A percentile compares a stretch with the other conserved stretches of the same genome.
phyloP scores from a whole-genome alignment of 768 basidiomycete genomes.

The Lactarius sanguifluus region DNA sequence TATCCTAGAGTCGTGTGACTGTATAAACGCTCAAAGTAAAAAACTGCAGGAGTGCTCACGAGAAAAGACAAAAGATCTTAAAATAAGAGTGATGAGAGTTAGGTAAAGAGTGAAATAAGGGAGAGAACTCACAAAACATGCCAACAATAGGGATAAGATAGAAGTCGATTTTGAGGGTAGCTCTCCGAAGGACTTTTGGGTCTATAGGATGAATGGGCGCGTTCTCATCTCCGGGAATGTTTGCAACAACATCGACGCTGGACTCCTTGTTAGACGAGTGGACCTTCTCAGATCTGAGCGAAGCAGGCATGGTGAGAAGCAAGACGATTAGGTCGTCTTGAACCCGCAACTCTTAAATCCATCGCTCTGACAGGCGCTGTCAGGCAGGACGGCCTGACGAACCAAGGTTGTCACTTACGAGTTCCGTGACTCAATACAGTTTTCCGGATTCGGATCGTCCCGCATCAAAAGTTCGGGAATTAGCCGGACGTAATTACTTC shows the following conservation, averaged over 20 bases:
- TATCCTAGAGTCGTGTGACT: neutral
- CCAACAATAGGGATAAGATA: constrained; percentile 10
- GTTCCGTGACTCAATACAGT: too few species aligned
- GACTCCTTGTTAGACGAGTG: neutral
- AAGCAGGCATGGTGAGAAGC: neutral
- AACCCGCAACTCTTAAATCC: too few species aligned
- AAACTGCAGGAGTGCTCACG: neutral
- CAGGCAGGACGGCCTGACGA: too few species aligned
- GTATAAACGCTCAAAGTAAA: neutral
- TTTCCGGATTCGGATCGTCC: too few species aligned
- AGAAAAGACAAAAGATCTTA: constrained; percentile 21
- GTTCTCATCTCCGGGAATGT: neutral
- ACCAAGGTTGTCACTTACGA: too few species aligned
- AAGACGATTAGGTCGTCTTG: neutral
- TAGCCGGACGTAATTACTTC: too few species aligned
- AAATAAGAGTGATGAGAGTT: neutral
- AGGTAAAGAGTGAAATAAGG: neutral
- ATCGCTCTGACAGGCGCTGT: too few species aligned
- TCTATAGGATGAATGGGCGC: constrained; percentile 18
- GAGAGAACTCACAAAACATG: constrained; percentile 6
- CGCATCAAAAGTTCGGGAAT: too few species aligned
- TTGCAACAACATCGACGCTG: neutral
- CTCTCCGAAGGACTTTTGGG: neutral
- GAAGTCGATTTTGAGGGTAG: constrained; percentile 19
- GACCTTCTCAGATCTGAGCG: neutral